A percentile compares a stretch with the other conserved stretches of the same genome.
These are phyloP conservation scores for Solanum chiquidenum DNA, from an alignment of 257 asterid species.

Conservation along the genomic window DNA sequence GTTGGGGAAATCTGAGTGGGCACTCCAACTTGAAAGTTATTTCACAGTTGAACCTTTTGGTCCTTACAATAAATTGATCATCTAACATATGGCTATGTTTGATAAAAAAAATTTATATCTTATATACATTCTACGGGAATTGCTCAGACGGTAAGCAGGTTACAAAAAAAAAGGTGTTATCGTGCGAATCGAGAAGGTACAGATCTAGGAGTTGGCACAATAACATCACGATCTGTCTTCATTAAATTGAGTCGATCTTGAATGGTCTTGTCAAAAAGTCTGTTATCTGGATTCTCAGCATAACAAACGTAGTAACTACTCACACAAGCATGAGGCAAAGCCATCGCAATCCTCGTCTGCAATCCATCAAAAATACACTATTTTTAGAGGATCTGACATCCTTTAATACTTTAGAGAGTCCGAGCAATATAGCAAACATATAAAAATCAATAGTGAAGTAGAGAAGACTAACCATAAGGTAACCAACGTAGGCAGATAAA, in stretches of 20 bases:
- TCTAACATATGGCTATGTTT: neutral
- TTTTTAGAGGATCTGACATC: no score
- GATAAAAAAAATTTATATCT: neutral
- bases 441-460: neutral
- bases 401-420: accelerated
- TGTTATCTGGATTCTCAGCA: constrained; percentile 78
- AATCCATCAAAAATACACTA: neutral
- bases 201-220: constrained; percentile 59
- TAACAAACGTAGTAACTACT: constrained; percentile 90
- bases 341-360: constrained; percentile 99
- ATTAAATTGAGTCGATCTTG: constrained; percentile 35
- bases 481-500: constrained; percentile 78
- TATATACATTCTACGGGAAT: neutral
- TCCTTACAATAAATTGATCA: neutral
- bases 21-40: neutral
- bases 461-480: constrained; percentile 64
- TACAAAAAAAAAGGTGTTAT: neutral
- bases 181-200: constrained; percentile 56
- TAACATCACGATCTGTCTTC: constrained; percentile 45
- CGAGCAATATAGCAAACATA: neutral
- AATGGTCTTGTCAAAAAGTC: constrained; percentile 62
- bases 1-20: neutral
- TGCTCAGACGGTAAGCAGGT: neutral
- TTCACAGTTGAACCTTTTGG: neutral
- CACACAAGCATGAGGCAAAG: constrained; percentile 92